Evolutionary conservation across 2,329 filamentous ascomycete species (phyloP).

Genomic region (Sarocladiaceae sp.): DNA sequence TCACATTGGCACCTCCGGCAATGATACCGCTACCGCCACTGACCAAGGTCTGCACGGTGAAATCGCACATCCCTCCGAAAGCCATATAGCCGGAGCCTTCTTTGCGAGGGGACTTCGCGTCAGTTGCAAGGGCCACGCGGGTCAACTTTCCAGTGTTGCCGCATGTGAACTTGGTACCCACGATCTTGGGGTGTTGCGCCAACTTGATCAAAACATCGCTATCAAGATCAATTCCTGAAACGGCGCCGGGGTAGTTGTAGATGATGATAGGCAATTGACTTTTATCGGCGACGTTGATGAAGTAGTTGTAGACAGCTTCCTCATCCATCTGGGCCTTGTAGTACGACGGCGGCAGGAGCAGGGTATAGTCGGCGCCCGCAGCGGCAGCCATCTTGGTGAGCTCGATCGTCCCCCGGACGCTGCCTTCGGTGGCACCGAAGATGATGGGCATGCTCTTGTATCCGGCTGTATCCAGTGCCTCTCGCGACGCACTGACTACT

Average conservation of each 20-base stretch:
- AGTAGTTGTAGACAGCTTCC: conserved; percentile 68
- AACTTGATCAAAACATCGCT: conserved; percentile 80
- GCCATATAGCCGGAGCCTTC: conserved; percentile 72
- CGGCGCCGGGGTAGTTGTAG: conserved; percentile 89
- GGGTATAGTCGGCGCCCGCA: conserved; percentile 74
- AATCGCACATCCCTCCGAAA: conserved; percentile 84
- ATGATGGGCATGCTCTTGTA: conserved; percentile 75
- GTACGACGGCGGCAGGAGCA: conserved; percentile 79
- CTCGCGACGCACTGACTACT: conserved; percentile 72
- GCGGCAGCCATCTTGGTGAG: conserved; percentile 62
- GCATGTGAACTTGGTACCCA: conserved; percentile 89
- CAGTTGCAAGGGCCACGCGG: conserved; percentile 67
- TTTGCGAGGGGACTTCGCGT: conserved; percentile 62
- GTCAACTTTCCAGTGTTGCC: conserved; percentile 88
- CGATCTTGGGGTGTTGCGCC: conserved; percentile 75
- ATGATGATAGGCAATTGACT: conserved; percentile 76
- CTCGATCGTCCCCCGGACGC: conserved; percentile 75
- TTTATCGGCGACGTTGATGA: conserved; percentile 67
- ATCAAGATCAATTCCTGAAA: conserved; percentile 84
- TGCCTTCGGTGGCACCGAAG: conserved; percentile 76
- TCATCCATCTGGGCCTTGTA: conserved; percentile 76
- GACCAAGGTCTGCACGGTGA: conserved; percentile 75
- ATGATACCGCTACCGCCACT: conserved; percentile 82
- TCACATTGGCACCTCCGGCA: conserved; percentile 78
- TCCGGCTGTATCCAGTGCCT: conserved; percentile 77